A percentile compares a stretch with the other conserved stretches of the same genome.
Evolutionary conservation across 108 stramenopile species (phyloP).

Genomic region (Poteriospumella lacustris): DNA sequence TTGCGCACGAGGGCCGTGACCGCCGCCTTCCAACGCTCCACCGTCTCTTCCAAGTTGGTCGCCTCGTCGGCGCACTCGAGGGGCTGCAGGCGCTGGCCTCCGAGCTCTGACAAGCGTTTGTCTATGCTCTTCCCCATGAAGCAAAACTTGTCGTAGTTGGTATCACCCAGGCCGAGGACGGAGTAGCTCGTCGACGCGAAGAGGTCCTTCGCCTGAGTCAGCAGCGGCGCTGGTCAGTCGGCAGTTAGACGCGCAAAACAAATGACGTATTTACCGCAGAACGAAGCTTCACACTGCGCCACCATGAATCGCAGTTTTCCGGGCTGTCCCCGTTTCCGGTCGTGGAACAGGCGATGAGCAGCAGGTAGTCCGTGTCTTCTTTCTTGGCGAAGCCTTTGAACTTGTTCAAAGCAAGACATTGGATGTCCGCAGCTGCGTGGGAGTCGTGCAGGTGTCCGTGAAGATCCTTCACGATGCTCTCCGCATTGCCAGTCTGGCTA

Average conservation of each 20-base stretch:
- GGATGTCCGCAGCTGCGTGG: constrained; percentile 6
- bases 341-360: constrained; percentile 69
- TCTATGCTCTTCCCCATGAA: constrained; percentile 62
- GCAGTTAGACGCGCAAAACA: neutral
- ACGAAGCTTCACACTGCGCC: constrained; percentile 59
- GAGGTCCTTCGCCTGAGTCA: constrained; percentile 21
- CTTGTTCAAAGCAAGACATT: constrained; percentile 16
- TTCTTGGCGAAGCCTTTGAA: neutral
- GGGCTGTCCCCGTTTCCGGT: constrained; percentile 84
- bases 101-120: constrained; percentile 60
- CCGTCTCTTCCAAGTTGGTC: constrained; percentile 72
- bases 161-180: constrained; percentile 77
- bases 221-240: neutral
- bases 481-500: constrained; percentile 41
- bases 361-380: too few relatives aligned
- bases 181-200: constrained; percentile 55
- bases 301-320: constrained; percentile 69
- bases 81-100: constrained; percentile 53
- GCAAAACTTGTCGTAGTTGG: constrained; percentile 72
- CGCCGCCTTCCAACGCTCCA: constrained; percentile 66
- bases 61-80: constrained; percentile 77
- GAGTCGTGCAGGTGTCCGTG: too few relatives aligned
- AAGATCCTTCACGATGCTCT: constrained; percentile 38
- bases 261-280: neutral
- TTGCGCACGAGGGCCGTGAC: constrained; percentile 24